phyloP scores from a whole-genome alignment of 148 eudicot species.

The Chenopodium suecicum region DNA sequence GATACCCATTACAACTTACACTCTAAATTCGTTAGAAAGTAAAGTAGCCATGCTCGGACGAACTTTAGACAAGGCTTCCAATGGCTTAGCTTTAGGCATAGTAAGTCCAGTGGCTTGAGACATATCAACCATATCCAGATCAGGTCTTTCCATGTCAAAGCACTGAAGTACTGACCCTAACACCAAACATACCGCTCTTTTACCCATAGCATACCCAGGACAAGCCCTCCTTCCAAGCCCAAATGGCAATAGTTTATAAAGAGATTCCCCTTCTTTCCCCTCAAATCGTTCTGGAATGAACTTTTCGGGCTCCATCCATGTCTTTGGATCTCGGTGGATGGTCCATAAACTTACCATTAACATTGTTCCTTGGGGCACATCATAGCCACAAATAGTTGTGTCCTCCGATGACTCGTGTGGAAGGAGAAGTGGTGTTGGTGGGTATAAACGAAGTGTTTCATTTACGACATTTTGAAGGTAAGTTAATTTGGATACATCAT shows the following conservation, averaged over 20 bases:
- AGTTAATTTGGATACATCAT: conserved; percentile 29
- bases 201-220: conserved; percentile 37
- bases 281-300: conserved; percentile 42
- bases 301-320: conserved; percentile 35
- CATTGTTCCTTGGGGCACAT: conserved; percentile 40
- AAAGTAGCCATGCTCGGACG: conserved; percentile 23
- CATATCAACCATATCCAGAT: conserved; percentile 36
- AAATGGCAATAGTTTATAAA: conserved; percentile 31
- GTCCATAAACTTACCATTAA: conserved; percentile 41
- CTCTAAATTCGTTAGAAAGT: background rate
- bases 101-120: conserved; percentile 15
- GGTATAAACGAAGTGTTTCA: conserved; percentile 39
- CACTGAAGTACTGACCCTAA: conserved; percentile 39
- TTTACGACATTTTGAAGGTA: conserved; percentile 36
- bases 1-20: background rate
- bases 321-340: conserved; percentile 35
- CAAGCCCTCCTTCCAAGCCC: conserved; percentile 41
- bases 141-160: conserved; percentile 37
- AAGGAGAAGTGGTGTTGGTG: conserved; percentile 33
- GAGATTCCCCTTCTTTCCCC: conserved; percentile 17
- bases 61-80: conserved; percentile 31
- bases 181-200: conserved; percentile 29
- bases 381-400: conserved; percentile 31
- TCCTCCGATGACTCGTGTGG: conserved; percentile 39
- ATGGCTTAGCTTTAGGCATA: conserved; percentile 28